Base-by-base conservation (phyloP, 2,329 filamentous ascomycete genomes). In the Davidsoniella neocaledoniae region DNA sequence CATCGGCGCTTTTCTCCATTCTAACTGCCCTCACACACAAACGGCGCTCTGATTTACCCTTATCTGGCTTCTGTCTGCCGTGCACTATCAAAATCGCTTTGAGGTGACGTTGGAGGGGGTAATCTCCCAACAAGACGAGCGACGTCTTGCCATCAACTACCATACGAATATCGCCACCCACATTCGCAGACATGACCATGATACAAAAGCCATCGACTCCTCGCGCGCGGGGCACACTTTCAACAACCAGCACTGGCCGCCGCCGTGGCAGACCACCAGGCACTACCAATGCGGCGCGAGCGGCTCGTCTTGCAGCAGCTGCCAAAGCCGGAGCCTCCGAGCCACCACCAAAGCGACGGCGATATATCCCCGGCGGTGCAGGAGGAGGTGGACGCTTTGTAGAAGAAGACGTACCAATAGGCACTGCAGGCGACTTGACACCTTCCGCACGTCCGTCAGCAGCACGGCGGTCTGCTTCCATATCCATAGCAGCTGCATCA, bases 331-430 rank as follows among this genome's bases (percentile, higher is more conserved):
- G 59, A 43, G 59, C 63, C 40, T 68, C 71, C 44, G 80, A 83
- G 56, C 79, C 80, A 23, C 79, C 81, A 10, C 71, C 71, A 1
- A 87, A 86, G 66, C 77, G 76, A 60, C 73, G 80, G 57, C 75
- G 78, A 64, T 95, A 94, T 66, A 76, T 93, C 44, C 86, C 90
- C 33, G 87, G 87, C 44, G 87, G 86, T 2, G 82, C 86, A 52
- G 86, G 86, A 38, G 87, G 87, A 43, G 86, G 87, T 52, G 86
- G 87, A 17, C 73, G 87, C 60, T 94, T 87, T 63, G 70, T 91
- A 36, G 85, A 93, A 57, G 72, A 81, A 50, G 77, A 86, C 51
- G 74, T 16, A 16, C 43, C 43, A 16, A n/a, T 16, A 26, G 43
- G 43, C 2, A 36, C 26, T 10, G 23, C 21, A 26, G 46, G 23